A percentile compares a stretch with the other conserved stretches of the same genome.
Conservation (phyloP, 805 yeast genomes). For the Cyberlindnera lachancei region DNA sequence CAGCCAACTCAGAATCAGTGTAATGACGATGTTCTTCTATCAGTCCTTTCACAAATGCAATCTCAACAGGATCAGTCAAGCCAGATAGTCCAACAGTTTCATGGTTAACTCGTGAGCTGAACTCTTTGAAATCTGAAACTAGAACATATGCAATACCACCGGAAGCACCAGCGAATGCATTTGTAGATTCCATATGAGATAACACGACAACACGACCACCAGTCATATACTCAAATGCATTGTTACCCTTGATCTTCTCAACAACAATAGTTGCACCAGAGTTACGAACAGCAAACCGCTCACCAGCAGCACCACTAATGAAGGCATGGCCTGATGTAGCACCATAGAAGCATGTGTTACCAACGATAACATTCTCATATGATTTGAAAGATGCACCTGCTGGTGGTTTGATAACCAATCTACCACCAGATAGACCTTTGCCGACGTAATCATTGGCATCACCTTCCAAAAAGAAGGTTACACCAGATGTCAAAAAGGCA, state of each 20-base stretch:
- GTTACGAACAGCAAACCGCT: constrained; percentile 96
- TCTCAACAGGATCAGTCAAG: constrained; percentile 81
- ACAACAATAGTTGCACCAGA: constrained; percentile 97
- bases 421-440: constrained; percentile 94
- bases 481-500: constrained; percentile 94
- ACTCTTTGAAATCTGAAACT: constrained; percentile 86
- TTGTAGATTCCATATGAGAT: constrained; percentile 88
- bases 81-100: constrained; percentile 76
- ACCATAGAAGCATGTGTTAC: constrained; percentile 97
- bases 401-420: constrained; percentile 89
- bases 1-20: constrained; percentile 89
- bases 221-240: constrained; percentile 99
- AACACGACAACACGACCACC: constrained; percentile 96
- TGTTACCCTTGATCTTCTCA: constrained; percentile 92
- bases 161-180: constrained; percentile 89
- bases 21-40: constrained; percentile 93
- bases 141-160: constrained; percentile 98
- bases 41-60: constrained; percentile 87
- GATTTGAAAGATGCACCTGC: constrained; percentile 77
- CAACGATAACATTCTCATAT: constrained; percentile 92
- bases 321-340: constrained; percentile 94
- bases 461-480: constrained; percentile 92
- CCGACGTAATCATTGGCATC: constrained; percentile 98
- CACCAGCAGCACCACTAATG: constrained; percentile 96
- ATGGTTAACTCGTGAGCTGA: constrained; percentile 66